Evolutionary conservation across 2,329 filamentous ascomycete genomes (phyloP).

Genomic region (Aspergillus uvarum): DNA sequence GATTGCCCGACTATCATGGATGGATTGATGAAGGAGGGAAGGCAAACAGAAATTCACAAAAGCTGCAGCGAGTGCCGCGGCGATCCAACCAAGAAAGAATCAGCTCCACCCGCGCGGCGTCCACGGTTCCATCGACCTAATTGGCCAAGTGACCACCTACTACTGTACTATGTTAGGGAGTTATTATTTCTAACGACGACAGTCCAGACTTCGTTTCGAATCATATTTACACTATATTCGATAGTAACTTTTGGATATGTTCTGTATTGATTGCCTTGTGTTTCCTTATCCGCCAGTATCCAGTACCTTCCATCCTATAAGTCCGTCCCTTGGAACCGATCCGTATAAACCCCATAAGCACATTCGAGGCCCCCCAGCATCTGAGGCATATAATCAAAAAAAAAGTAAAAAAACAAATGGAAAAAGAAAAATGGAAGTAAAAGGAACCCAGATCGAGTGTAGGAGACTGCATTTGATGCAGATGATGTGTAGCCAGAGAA

Average conservation of each 20-base stretch:
- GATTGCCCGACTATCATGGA: background rate
- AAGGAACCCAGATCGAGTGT: constrained; percentile 5
- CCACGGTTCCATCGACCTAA: too few relatives aligned
- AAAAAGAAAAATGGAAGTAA: constrained; percentile 5
- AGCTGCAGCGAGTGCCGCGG: background rate
- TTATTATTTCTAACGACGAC: too few relatives aligned
- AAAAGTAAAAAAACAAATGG: constrained; percentile 2
- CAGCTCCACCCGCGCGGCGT: background rate
- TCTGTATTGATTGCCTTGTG: background rate
- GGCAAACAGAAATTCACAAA: background rate
- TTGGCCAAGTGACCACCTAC: background rate
- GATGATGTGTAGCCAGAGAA: constrained; percentile 17
- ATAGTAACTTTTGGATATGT: background rate
- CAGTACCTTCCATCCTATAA: background rate
- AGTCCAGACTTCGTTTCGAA: too few relatives aligned
- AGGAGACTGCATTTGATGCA: background rate
- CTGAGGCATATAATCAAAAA: background rate
- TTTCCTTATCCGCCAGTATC: background rate
- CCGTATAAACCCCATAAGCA: background rate
- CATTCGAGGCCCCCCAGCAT: background rate
- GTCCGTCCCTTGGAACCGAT: background rate
- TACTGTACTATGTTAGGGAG: too few relatives aligned
- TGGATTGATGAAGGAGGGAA: background rate
- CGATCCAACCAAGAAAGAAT: too few relatives aligned
- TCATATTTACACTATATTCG: background rate